Conservation (phyloP, 1,284 basidiomycete genomes). For the Grifola frondosa region DNA sequence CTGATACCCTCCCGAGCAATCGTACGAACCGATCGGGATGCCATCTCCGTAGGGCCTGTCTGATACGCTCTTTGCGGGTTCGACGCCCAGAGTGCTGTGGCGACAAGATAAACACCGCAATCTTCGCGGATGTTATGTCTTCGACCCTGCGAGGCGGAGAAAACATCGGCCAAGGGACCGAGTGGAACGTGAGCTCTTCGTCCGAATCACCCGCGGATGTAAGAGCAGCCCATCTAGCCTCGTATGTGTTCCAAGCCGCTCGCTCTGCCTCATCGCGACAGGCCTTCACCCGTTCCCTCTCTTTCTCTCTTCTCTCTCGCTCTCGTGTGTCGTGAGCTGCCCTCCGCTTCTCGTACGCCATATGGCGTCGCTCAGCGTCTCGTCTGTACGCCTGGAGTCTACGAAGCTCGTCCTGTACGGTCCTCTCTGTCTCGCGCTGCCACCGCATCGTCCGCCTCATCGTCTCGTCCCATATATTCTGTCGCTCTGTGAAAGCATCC, state of each 20-base stretch:
- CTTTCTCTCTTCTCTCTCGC: constrained; percentile 31
- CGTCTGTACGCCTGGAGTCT: constrained; percentile 29
- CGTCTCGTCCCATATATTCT: constrained; percentile 51
- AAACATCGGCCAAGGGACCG: constrained; percentile 70
- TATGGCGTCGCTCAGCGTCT: constrained; percentile 35
- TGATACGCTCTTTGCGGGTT: constrained; percentile 61
- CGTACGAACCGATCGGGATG: constrained; percentile 74
- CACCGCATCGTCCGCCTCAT: constrained; percentile 43
- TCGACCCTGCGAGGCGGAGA: constrained; percentile 40
- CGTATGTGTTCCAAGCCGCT: constrained; percentile 60
- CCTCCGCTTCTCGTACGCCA: constrained; percentile 35
- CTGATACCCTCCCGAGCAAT: constrained; percentile 49
- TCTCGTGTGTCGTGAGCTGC: constrained; percentile 25
- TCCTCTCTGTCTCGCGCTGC: constrained; percentile 34
- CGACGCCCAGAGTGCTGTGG: constrained; percentile 55
- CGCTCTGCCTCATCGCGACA: constrained; percentile 40
- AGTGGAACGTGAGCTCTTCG: constrained; percentile 51
- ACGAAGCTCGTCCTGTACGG: constrained; percentile 32
- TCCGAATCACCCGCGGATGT: constrained; percentile 40
- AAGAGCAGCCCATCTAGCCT: constrained; percentile 57
- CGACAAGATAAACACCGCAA: constrained; percentile 60
- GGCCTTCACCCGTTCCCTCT: constrained; percentile 39
- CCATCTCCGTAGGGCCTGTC: constrained; percentile 66
- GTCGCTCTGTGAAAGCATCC: constrained; percentile 44
- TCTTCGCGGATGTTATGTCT: constrained; percentile 49